Conservation (phyloP, 1,284 basidiomycete genomes). For the Heterobasidion parviporum region DNA sequence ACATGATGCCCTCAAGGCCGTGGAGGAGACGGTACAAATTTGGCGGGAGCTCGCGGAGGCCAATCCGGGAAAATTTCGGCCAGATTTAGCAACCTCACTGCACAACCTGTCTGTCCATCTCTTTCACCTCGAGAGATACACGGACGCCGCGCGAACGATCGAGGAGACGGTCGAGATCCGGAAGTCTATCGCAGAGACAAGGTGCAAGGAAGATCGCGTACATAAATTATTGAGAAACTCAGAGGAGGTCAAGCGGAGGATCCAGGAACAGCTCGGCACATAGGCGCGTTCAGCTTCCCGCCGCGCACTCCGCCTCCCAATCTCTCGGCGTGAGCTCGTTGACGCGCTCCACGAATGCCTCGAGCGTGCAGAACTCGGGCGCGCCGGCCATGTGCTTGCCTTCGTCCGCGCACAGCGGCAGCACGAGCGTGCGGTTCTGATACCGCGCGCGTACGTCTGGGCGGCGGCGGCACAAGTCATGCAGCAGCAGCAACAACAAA, state of each 20-base stretch:
- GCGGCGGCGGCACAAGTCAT: neutral
- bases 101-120: neutral
- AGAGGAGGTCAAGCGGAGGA: too few species aligned
- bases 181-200: too few species aligned
- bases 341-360: conserved; percentile 57
- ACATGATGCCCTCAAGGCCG: neutral
- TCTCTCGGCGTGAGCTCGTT: conserved; percentile 55
- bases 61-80: neutral
- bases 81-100: neutral
- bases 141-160: neutral
- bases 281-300: neutral
- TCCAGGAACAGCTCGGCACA: neutral
- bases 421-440: conserved; percentile 57
- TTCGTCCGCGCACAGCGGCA: conserved; percentile 61
- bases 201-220: too few species aligned
- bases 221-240: too few species aligned
- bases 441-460: conserved; percentile 72
- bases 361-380: conserved; percentile 72
- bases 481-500: neutral
- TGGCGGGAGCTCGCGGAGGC: neutral
- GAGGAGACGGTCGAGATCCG: neutral
- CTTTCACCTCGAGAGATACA: neutral
- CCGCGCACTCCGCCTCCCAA: conserved; percentile 54
- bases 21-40: neutral
- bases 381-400: conserved; percentile 65